Percentiles rank a stretch among this genome's conserved stretches.
phyloP scores from a whole-genome alignment of 495 filamentous ascomycete genomes.

The Parathielavia hyrcaniae region DNA sequence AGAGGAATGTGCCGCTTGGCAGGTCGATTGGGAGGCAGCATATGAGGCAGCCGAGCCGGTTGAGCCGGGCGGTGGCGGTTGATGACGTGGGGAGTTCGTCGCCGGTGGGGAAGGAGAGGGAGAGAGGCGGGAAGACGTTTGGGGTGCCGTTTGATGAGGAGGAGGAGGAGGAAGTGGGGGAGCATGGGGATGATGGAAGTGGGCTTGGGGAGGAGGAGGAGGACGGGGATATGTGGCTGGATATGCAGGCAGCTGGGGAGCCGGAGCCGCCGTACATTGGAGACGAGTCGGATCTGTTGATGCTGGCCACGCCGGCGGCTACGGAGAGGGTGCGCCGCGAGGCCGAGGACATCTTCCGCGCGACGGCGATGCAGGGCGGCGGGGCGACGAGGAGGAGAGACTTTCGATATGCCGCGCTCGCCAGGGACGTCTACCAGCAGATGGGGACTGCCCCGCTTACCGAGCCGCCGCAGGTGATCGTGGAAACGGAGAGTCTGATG shows the following conservation, averaged over 20 bases:
- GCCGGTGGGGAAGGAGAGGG: conserved; percentile 9
- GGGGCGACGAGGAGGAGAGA: conserved; percentile 33
- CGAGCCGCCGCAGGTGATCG: conserved; percentile 50
- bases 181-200: conserved; percentile 17
- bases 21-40: conserved; percentile 13
- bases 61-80: conserved; percentile 24
- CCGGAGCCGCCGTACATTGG: conserved; percentile 14
- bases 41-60: conserved; percentile 19
- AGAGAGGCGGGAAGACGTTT: conserved; percentile 29
- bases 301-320: conserved; percentile 44
- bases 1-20: conserved; percentile 7
- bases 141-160: conserved; percentile 31
- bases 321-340: conserved; percentile 41
- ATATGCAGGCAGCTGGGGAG: conserved; percentile 20
- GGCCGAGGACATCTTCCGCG: conserved; percentile 42
- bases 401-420: conserved; percentile 41
- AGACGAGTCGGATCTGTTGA: conserved; percentile 41
- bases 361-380: conserved; percentile 38
- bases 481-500: conserved; percentile 50
- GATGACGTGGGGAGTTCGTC: conserved; percentile 10
- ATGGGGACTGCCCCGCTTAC: conserved; percentile 39
- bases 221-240: conserved; percentile 33
- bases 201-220: conserved; percentile 15
- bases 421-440: conserved; percentile 46
- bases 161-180: conserved; percentile 36